Evolutionary conservation across 371 early-diverging fungal species (phyloP).

Genomic region (Funneliformis caledonium): DNA sequence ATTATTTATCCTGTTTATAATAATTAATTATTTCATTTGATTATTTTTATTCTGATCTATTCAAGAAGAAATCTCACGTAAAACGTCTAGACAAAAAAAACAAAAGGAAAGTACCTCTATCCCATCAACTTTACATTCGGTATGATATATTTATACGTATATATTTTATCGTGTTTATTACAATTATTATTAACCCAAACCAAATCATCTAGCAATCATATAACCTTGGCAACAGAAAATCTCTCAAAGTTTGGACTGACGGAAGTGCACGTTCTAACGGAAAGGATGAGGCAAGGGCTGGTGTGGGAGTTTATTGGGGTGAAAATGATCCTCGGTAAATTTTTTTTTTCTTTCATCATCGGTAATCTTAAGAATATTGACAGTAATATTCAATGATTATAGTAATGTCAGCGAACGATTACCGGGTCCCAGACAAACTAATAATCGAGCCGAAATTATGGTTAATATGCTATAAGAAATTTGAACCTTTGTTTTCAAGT

Average conservation of each 20-base stretch:
- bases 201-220: not conserved
- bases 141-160: no score
- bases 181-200: not conserved
- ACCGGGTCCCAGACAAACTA: constrained; percentile 69
- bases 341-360: not conserved
- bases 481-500: not conserved
- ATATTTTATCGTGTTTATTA: no score
- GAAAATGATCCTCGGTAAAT: constrained; percentile 59
- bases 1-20: not conserved
- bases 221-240: not conserved
- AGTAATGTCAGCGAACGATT: constrained; percentile 76
- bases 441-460: constrained; percentile 85
- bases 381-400: not conserved
- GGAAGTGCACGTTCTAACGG: constrained; percentile 81
- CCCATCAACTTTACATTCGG: no score
- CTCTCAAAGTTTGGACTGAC: constrained; percentile 75
- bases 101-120: no score
- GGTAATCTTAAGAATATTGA: not conserved
- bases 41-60: no score
- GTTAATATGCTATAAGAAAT: constrained; percentile 45
- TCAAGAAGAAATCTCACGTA: no score
- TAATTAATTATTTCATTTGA: not conserved
- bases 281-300: constrained; percentile 62
- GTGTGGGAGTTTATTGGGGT: constrained; percentile 87
- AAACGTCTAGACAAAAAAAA: no score